Evolutionary conservation across 306 rosid genomes (phyloP).

Genomic region (Herpetospermum pedunculosum): DNA sequence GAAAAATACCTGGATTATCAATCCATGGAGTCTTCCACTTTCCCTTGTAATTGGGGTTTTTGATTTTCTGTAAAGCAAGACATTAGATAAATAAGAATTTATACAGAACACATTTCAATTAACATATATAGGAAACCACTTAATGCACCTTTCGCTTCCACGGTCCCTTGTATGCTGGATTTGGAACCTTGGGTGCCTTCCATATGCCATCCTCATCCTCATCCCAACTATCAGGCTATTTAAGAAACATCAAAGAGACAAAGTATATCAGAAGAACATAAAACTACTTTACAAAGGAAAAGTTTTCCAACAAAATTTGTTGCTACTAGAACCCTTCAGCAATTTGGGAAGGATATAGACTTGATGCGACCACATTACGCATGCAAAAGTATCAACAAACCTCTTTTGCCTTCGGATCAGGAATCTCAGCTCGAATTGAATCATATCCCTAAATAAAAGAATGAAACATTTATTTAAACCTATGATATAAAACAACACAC

Average conservation of each 20-base stretch:
- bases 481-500: not conserved
- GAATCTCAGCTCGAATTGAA: constrained; percentile 71
- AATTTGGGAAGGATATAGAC: not conserved
- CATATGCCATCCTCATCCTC: constrained; percentile 85
- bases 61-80: constrained; percentile 57
- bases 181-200: constrained; percentile 80
- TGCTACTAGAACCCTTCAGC: not conserved
- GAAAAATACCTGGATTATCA: constrained; percentile 79
- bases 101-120: constrained; percentile 7
- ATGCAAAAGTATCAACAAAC: constrained; percentile 23
- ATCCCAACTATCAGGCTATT: constrained; percentile 82
- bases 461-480: not conserved
- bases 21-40: constrained; percentile 91
- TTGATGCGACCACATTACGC: not conserved
- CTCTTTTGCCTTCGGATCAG: constrained; percentile 78
- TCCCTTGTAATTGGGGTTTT: constrained; percentile 92
- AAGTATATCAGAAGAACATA: not conserved
- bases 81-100: constrained; percentile 15
- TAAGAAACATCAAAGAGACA: constrained; percentile 3
- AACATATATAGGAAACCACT: not conserved
- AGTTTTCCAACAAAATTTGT: not conserved
- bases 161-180: constrained; percentile 92
- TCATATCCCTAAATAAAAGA: constrained; percentile 59
- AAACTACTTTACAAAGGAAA: not conserved
- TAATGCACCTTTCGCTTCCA: constrained; percentile 78